These are phyloP conservation scores for Penicillium sp. DNA, from an alignment of 2,329 filamentous ascomycete genomes.

Conservation along the genomic window DNA sequence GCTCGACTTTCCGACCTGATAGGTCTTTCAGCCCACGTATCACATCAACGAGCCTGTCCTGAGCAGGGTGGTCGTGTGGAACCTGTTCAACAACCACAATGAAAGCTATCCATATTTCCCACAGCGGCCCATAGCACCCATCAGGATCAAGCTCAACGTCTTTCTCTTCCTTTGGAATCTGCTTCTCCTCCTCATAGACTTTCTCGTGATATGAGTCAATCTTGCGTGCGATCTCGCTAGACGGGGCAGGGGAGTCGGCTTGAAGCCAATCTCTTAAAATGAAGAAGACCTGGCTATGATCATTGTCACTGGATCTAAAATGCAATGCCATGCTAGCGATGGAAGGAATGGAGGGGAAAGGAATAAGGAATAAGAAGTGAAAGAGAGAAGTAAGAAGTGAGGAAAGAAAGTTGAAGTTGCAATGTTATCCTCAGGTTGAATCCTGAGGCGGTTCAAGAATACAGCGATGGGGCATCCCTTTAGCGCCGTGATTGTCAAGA, in stretches of 20 bases:
- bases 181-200: background rate
- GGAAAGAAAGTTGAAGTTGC: background rate
- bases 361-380: background rate
- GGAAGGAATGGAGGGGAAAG: background rate
- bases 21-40: background rate
- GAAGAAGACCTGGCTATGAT: background rate
- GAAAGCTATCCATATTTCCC: slow-evolving; percentile 4
- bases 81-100: slow-evolving; percentile 1
- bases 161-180: background rate
- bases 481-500: slow-evolving; percentile 2
- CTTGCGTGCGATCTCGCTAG: background rate
- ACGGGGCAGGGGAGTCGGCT: background rate
- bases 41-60: background rate
- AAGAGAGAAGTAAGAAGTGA: background rate
- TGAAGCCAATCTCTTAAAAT: slow-evolving; percentile 2
- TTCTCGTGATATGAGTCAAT: background rate
- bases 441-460: background rate
- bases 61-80: background rate
- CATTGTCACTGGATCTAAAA: background rate
- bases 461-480: background rate
- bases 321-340: background rate
- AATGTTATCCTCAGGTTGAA: background rate
- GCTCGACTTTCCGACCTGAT: background rate
- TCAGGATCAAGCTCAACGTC: background rate
- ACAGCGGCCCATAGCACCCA: slow-evolving; percentile 2